Evolutionary conservation across 2,329 filamentous ascomycete genomes (phyloP), one percentile per base, ranked within the genome.

Genomic region (Pseudogymnoascus sp.): DNA sequence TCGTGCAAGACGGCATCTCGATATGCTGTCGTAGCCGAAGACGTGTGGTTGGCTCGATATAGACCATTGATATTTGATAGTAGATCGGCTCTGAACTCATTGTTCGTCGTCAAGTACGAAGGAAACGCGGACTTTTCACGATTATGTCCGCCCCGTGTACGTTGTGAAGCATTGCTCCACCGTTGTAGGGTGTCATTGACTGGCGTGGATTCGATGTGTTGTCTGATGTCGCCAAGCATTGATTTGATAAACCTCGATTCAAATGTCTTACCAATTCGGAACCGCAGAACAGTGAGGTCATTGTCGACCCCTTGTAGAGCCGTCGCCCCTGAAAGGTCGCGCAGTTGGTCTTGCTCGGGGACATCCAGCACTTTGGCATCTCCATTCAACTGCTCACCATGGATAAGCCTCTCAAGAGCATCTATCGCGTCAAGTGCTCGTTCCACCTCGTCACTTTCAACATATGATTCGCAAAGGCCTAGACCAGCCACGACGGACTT

Each of bases 191-290:
- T 93, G 59, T 91, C 88, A 36, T 85, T 78, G 0, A 78, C 77
- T 0, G 91, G 86, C 2, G 95, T 88, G 2, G 82, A 84, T 62
- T 90, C 86, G 28, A 92, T 81, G 73, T 99, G 95, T n/a, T 83
- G 81, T 61, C 90, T 85, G 42, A 97, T 76, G 74, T 99, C 95
- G 2, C 81, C 82, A 31, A 97, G 80, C 16, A 99, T 80, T 28
- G 90, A 84, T 64, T 87, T 84, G 31, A 95, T 80, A 70, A 97
- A 96, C 49, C 88, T 87, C 1, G 83, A 78, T 73, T 97, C 93
- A 72, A 93, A 97, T 0, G 88, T 90, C 74, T 89, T 92, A 21
- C 95, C 95, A 64, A 97, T 91, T 2, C 91, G 87, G 67, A 86
- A 84, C 64, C 91, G 87, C 59, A 99, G 77, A 36, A 87, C 84